phyloP scores from a whole-genome alignment of 2,329 filamentous ascomycete genomes.

The Bipolaris gigantea region DNA sequence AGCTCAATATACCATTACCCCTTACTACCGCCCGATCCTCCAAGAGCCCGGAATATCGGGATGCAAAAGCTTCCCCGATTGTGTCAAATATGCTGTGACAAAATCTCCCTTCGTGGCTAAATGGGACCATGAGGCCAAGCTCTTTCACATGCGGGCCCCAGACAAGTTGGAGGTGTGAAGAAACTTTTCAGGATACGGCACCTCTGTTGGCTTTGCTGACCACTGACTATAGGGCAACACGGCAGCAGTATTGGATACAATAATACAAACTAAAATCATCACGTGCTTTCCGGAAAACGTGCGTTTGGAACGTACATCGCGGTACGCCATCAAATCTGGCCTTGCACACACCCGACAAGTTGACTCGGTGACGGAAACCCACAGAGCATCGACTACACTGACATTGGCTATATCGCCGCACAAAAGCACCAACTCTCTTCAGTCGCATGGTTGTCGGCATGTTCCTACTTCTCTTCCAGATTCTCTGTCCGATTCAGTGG shows the following conservation, averaged over 20 bases:
- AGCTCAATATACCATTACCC: slow-evolving; percentile 28
- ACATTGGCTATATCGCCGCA: slow-evolving; percentile 1
- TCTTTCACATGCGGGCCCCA: slow-evolving; percentile 28
- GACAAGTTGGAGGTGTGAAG: background rate
- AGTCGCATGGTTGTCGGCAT: background rate
- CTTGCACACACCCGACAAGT: background rate
- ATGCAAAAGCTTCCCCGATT: slow-evolving; percentile 2
- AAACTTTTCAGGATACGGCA: background rate
- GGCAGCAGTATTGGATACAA: slow-evolving; percentile 12
- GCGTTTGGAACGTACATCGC: slow-evolving; percentile 34
- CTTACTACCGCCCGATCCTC: slow-evolving; percentile 1
- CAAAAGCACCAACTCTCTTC: background rate
- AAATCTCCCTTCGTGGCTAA: slow-evolving; percentile 11
- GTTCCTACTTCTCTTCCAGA: background rate
- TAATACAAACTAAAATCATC: slow-evolving; percentile 16
- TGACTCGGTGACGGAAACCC: background rate
- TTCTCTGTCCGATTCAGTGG: background rate
- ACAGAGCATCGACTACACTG: background rate
- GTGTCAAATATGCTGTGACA: slow-evolving; percentile 16
- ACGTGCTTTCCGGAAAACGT: slow-evolving; percentile 32
- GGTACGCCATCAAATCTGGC: slow-evolving; percentile 31
- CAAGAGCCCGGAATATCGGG: background rate
- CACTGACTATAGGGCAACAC: background rate
- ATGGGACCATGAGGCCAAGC: slow-evolving; percentile 23
- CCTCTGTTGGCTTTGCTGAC: background rate